A percentile compares a stretch with the other conserved stretches of the same genome.
Evolutionary conservation across 2,329 filamentous ascomycete species (phyloP).

Genomic region (Alternaria alternata): DNA sequence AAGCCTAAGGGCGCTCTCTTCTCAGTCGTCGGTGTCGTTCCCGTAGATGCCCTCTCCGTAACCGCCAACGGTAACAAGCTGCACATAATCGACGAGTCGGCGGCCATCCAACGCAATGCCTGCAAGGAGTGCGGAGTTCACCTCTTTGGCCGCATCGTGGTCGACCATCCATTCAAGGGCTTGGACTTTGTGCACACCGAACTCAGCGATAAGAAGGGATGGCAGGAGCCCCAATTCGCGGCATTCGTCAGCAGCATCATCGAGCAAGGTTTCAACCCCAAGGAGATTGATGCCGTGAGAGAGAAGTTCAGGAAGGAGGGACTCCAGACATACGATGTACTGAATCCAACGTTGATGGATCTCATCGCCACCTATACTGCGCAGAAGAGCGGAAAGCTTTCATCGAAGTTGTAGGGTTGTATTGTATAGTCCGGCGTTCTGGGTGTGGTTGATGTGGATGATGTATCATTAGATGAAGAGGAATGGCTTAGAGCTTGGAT

Average conservation of each 20-base stretch:
- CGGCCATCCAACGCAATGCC: constrained; percentile 64
- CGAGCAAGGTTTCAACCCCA: constrained; percentile 70
- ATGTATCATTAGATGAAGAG: constrained; percentile 7
- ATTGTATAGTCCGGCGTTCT: background rate
- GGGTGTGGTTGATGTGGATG: background rate
- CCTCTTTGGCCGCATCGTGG: constrained; percentile 72
- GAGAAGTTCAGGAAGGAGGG: constrained; percentile 62
- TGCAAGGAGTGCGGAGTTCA: constrained; percentile 61
- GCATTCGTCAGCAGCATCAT: constrained; percentile 73
- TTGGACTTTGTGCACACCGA: constrained; percentile 75
- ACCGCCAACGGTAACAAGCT: constrained; percentile 68
- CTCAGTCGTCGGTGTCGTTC: constrained; percentile 69
- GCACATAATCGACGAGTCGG: constrained; percentile 60
- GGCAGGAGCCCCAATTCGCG: constrained; percentile 76
- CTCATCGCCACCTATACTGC: constrained; percentile 59
- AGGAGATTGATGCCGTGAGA: constrained; percentile 64
- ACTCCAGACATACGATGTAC: constrained; percentile 68
- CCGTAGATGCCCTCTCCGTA: constrained; percentile 63
- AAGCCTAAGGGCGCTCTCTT: constrained; percentile 71
- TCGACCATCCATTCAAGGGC: constrained; percentile 71
- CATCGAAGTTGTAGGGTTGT: constrained; percentile 31
- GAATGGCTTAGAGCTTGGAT: constrained; percentile 2
- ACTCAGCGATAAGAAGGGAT: constrained; percentile 67
- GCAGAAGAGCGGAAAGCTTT: constrained; percentile 53
- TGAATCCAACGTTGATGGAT: constrained; percentile 71